Evolutionary conservation across 331 rosid genomes (phyloP).

Genomic region (Quercus phellos): DNA sequence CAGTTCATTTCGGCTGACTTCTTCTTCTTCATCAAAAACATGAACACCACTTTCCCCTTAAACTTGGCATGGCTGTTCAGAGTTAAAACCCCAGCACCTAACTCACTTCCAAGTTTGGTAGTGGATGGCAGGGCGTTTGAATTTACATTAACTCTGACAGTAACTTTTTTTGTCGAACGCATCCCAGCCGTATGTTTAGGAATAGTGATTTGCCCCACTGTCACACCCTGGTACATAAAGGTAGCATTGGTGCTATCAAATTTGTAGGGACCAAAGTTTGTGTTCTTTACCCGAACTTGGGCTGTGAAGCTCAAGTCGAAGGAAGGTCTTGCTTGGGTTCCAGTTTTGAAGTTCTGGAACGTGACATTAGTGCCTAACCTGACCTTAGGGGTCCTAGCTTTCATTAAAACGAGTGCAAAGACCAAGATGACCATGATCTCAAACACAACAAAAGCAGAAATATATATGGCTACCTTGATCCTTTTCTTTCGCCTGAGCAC

Average conservation of each 20-base stretch:
- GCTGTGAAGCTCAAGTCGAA: slow-evolving; percentile 16
- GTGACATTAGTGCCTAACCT: neutral
- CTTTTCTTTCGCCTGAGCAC: slow-evolving; percentile 25
- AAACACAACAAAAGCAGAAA: slow-evolving; percentile 13
- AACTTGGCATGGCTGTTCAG: slow-evolving; percentile 9
- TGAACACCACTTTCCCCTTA: slow-evolving; percentile 20
- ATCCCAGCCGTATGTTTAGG: slow-evolving; percentile 20
- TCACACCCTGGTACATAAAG: neutral
- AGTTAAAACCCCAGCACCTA: slow-evolving; percentile 5
- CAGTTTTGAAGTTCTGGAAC: neutral
- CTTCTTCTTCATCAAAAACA: slow-evolving; percentile 25
- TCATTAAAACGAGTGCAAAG: neutral
- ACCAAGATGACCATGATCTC: neutral
- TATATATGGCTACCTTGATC: slow-evolving; percentile 7
- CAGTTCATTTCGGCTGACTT: slow-evolving; percentile 24
- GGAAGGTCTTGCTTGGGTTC: neutral
- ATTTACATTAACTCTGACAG: neutral
- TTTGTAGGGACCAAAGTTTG: slow-evolving; percentile 30
- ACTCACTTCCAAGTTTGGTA: slow-evolving; percentile 11
- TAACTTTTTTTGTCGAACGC: slow-evolving; percentile 13
- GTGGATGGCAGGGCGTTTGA: neutral
- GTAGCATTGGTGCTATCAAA: slow-evolving; percentile 1
- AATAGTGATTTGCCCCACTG: slow-evolving; percentile 4
- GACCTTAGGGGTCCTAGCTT: slow-evolving; percentile 10
- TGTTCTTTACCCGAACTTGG: slow-evolving; percentile 22